These are phyloP conservation scores for Colletotrichum horii DNA, from an alignment of 2,329 filamentous ascomycete species.

Conservation along the genomic window DNA sequence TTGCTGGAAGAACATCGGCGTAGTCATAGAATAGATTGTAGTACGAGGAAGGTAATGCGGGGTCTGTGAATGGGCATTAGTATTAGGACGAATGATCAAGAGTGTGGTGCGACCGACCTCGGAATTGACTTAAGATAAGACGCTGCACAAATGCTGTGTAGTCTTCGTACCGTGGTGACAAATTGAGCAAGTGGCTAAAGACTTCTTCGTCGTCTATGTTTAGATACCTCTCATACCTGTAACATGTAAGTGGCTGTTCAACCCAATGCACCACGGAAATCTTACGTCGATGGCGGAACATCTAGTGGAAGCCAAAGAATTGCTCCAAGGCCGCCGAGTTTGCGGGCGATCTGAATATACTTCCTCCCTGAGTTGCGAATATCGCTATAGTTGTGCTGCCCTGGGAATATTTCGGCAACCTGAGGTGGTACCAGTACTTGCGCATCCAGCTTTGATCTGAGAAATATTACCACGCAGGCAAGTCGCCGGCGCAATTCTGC, in stretches of 20 bases:
- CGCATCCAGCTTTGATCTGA: slow-evolving; percentile 30
- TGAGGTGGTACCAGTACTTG: slow-evolving; percentile 23
- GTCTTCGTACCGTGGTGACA: slow-evolving; percentile 21
- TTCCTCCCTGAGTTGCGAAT: slow-evolving; percentile 36
- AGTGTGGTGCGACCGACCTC: not conserved
- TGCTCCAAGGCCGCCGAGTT: slow-evolving; percentile 31
- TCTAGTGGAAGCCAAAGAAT: slow-evolving; percentile 36
- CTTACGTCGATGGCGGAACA: slow-evolving; percentile 38
- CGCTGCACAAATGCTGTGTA: slow-evolving; percentile 27
- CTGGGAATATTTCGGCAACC: slow-evolving; percentile 25
- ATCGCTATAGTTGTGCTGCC: slow-evolving; percentile 26
- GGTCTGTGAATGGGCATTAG: not conserved
- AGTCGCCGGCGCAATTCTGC: slow-evolving; percentile 32
- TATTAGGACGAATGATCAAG: fast-evolving
- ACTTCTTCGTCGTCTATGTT: slow-evolving; percentile 36
- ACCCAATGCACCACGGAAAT: not conserved
- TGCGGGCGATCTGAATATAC: slow-evolving; percentile 37
- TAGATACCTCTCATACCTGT: slow-evolving; percentile 37
- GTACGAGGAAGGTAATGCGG: slow-evolving; percentile 8
- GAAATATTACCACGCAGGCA: slow-evolving; percentile 32
- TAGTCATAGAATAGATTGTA: slow-evolving; percentile 30
- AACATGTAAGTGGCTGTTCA: not conserved
- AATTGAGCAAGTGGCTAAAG: slow-evolving; percentile 29
- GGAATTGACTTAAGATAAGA: slow-evolving; percentile 22
- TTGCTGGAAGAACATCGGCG: slow-evolving; percentile 27